Evolutionary conservation across 306 rosid genomes (phyloP).

Genomic region (Rubus idaeus): DNA sequence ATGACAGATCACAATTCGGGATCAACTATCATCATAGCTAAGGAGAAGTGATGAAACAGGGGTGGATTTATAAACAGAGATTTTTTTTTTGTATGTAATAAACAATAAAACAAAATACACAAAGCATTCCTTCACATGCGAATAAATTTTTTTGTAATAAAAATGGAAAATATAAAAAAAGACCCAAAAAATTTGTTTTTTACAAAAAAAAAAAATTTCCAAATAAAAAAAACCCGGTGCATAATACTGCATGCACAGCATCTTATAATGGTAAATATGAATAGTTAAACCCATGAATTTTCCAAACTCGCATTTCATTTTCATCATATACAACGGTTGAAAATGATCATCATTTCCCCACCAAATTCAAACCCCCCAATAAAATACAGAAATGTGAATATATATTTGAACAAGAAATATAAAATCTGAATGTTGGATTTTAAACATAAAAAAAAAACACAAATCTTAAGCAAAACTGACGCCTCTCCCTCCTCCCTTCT

Average conservation of each 20-base stretch:
- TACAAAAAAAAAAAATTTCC: no score
- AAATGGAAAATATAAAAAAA: no score
- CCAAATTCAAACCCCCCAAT: no score
- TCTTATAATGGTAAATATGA: background rate
- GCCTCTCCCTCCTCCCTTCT: background rate
- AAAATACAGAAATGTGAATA: background rate
- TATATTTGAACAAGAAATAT: background rate
- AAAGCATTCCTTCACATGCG: background rate
- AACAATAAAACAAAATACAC: background rate
- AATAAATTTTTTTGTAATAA: background rate
- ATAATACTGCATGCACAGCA: background rate
- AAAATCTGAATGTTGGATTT: background rate
- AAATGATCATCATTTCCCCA: no score
- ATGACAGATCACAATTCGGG: background rate
- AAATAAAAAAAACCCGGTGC: no score
- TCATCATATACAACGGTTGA: background rate
- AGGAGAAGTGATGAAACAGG: background rate
- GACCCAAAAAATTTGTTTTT: no score
- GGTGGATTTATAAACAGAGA: background rate
- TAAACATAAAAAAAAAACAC: background rate
- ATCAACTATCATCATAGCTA: no score
- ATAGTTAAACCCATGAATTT: background rate
- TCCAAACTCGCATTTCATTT: constrained; percentile 2
- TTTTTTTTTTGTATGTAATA: background rate
- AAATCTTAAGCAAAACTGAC: background rate